phyloP scores from a whole-genome alignment of 768 basidiomycete genomes.

The Boletus barrowsii region DNA sequence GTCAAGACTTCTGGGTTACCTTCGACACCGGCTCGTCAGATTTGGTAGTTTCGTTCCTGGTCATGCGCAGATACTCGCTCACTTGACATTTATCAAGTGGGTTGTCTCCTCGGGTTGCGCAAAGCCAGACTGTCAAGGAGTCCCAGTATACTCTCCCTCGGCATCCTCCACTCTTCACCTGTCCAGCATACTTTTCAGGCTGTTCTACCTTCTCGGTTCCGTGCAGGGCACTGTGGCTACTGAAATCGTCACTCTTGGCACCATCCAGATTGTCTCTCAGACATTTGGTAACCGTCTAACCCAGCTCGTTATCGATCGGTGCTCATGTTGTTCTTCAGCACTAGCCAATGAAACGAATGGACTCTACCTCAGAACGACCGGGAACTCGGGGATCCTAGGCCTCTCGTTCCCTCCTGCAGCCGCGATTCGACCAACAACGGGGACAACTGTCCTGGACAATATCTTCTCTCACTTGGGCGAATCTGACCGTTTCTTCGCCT shows the following conservation, averaged over 20 bases:
- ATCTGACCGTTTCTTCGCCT: conserved; percentile 45
- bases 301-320: background rate
- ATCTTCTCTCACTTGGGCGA: conserved; percentile 42
- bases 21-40: conserved; percentile 61
- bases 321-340: conserved; percentile 31
- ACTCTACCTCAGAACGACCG: conserved; percentile 43
- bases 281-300: conserved; percentile 38
- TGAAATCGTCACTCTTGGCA: conserved; percentile 46
- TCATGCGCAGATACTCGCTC: conserved; percentile 1
- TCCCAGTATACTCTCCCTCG: conserved; percentile 39
- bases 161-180: conserved; percentile 29
- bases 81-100: conserved; percentile 39
- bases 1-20: conserved; percentile 42
- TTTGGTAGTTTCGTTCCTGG: conserved; percentile 34
- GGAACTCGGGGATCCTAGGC: conserved; percentile 56
- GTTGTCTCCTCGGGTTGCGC: conserved; percentile 46
- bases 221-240: conserved; percentile 50
- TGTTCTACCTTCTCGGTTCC: conserved; percentile 51
- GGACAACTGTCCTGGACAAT: conserved; percentile 47
- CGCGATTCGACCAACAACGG: conserved; percentile 42
- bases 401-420: conserved; percentile 49
- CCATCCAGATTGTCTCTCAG: conserved; percentile 45
- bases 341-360: conserved; percentile 42
- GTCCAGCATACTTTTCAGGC: conserved; percentile 38
- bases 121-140: conserved; percentile 41